phyloP scores from a whole-genome alignment of 2,329 filamentous ascomycete genomes.

The Xylaria sp. region DNA sequence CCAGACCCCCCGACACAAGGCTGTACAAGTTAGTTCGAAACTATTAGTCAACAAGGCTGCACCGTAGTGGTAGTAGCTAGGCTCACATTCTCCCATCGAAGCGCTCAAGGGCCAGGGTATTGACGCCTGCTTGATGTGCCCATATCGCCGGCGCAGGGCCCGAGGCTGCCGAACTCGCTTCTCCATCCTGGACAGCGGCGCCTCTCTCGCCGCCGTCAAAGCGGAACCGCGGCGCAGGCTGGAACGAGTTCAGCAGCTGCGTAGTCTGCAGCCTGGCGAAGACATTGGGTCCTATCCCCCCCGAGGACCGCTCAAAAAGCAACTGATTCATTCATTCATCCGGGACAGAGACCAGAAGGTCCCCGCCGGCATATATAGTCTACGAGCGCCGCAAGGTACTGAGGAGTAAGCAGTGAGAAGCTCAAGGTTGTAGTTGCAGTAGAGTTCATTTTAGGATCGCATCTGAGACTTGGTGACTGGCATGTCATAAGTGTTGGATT shows the following conservation, averaged over 20 bases:
- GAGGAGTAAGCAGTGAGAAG: not conserved
- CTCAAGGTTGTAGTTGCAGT: not conserved
- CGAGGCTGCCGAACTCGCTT: constrained; percentile 26
- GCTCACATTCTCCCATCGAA: constrained; percentile 76
- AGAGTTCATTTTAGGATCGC: not conserved
- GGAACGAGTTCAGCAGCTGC: constrained; percentile 69
- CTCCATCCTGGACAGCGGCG: constrained; percentile 33
- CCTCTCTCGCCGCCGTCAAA: constrained; percentile 66
- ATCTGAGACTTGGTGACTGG: not conserved
- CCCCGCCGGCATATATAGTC: constrained; percentile 2
- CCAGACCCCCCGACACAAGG: constrained; percentile 82
- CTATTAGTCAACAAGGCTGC: not conserved
- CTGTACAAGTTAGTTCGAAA: constrained; percentile 45
- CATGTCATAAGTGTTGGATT: not conserved
- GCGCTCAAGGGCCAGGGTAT: constrained; percentile 76
- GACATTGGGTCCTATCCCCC: constrained; percentile 63
- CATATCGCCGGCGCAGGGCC: constrained; percentile 46
- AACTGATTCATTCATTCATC: constrained; percentile 73
- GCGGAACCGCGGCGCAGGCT: constrained; percentile 65
- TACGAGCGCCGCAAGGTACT: not conserved
- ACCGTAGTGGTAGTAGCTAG: not conserved
- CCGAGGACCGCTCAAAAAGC: constrained; percentile 75
- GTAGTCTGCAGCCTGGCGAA: constrained; percentile 69
- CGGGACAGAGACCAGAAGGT: constrained; percentile 6
- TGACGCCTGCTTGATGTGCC: constrained; percentile 80